Conservation (phyloP, 2,329 filamentous ascomycete species). For the Magnaporthiopsis incrustans region DNA sequence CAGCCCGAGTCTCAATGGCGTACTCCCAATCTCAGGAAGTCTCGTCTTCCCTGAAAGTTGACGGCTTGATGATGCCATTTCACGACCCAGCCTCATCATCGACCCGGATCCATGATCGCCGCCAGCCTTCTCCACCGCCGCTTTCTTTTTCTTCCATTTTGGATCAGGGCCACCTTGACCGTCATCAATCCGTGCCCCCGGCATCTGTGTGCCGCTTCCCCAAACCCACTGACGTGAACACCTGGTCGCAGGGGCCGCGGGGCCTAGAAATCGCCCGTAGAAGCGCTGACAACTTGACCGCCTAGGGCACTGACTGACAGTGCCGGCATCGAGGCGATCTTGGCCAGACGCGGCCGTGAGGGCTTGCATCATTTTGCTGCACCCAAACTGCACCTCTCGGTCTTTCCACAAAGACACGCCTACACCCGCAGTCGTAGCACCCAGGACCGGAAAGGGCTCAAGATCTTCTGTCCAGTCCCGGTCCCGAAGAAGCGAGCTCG, state of each 20-base stretch:
- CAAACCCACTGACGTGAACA: neutral
- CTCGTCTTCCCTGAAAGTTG: neutral
- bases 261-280: neutral
- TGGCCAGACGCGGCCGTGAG: neutral
- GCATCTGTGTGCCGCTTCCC: neutral
- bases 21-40: no score
- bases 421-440: neutral
- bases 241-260: neutral
- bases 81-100: neutral
- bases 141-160: neutral
- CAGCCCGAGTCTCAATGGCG: neutral
- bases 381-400: neutral
- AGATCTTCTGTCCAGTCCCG: neutral
- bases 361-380: neutral
- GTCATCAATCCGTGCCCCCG: neutral
- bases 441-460: neutral
- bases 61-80: neutral
- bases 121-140: neutral
- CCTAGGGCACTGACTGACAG: neutral
- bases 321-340: neutral
- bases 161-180: neutral
- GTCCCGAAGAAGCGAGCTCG: neutral
- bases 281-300: neutral
- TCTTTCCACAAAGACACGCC: neutral
- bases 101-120: no score